Percentiles rank a stretch among this genome's conserved stretches.
phyloP scores from a whole-genome alignment of 2,329 filamentous ascomycete species.

The Sclerotinia glacialis region DNA sequence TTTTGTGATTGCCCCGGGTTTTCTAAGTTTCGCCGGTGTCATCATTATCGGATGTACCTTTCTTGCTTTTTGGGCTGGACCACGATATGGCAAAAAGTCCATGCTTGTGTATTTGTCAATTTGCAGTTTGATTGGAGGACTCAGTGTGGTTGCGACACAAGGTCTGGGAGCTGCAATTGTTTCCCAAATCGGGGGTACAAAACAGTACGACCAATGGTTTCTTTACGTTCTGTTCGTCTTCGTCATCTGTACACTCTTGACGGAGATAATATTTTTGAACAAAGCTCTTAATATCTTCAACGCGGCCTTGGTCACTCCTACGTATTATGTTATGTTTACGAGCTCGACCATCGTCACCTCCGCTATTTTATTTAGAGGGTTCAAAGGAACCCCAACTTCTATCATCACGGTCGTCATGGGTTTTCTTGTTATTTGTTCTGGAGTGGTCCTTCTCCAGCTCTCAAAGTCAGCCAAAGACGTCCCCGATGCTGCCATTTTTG shows the following conservation, averaged over 20 bases:
- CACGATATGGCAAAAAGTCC: constrained; percentile 89
- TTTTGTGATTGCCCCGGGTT: constrained; percentile 82
- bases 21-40: constrained; percentile 79
- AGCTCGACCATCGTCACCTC: constrained; percentile 93
- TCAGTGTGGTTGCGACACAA: constrained; percentile 94
- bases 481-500: constrained; percentile 87
- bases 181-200: constrained; percentile 74
- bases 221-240: constrained; percentile 89
- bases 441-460: constrained; percentile 89
- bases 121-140: constrained; percentile 88
- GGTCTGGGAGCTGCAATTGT: constrained; percentile 89
- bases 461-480: constrained; percentile 98
- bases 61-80: constrained; percentile 76
- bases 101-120: constrained; percentile 98
- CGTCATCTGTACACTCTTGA: constrained; percentile 81
- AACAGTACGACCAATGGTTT: constrained; percentile 98
- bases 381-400: constrained; percentile 77
- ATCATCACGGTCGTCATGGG: constrained; percentile 91
- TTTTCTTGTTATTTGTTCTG: constrained; percentile 89
- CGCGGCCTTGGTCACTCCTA: constrained; percentile 92
- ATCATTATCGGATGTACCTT: constrained; percentile 71
- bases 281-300: constrained; percentile 99
- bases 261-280: constrained; percentile 93
- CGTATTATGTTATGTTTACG: constrained; percentile 98
- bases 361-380: constrained; percentile 86